A percentile compares a stretch with the other conserved stretches of the same genome.
These are phyloP conservation scores for Myotisia sp. DNA, from an alignment of 2,329 filamentous ascomycete genomes.

Conservation along the genomic window DNA sequence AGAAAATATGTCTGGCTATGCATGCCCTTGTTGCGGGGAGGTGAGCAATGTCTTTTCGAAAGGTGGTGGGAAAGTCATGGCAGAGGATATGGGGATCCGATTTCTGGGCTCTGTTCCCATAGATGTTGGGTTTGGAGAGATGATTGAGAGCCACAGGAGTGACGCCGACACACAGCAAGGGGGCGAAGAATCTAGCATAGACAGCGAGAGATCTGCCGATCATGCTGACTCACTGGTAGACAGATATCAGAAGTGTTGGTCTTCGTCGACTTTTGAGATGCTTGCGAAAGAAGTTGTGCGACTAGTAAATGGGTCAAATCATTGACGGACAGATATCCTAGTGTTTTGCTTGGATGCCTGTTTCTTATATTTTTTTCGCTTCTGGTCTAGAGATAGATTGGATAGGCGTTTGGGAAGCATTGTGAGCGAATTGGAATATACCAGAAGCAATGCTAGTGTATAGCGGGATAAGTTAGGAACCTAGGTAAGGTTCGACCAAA, in stretches of 20 bases:
- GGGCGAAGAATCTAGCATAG: conserved; percentile 6
- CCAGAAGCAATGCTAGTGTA: too few relatives aligned
- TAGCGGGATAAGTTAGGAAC: too few relatives aligned
- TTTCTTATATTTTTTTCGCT: too few relatives aligned
- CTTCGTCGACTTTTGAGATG: conserved; percentile 28
- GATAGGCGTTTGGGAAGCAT: too few relatives aligned
- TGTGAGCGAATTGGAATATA: too few relatives aligned
- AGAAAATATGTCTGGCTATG: conserved; percentile 68
- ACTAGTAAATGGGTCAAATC: conserved; percentile 10
- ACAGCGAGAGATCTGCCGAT: conserved; percentile 4
- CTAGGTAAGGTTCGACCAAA: too few relatives aligned
- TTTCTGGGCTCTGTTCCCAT: conserved; percentile 84
- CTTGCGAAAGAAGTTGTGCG: conserved; percentile 26
- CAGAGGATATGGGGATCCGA: conserved; percentile 64
- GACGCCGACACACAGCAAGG: conserved; percentile 12
- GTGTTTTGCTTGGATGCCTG: too few relatives aligned
- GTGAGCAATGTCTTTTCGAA: conserved; percentile 89
- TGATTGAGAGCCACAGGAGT: conserved; percentile 52
- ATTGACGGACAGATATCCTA: too few relatives aligned
- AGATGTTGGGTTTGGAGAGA: conserved; percentile 75
- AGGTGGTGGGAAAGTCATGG: conserved; percentile 81
- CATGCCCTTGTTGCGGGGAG: conserved; percentile 52
- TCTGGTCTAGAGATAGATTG: too few relatives aligned
- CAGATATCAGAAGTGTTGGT: conserved; percentile 32
- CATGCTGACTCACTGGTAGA: conserved; percentile 26